Evolutionary conservation across 768 basidiomycete species (phyloP), one percentile per base, ranked within the genome.

Genomic region (Dioszegia crocea): DNA sequence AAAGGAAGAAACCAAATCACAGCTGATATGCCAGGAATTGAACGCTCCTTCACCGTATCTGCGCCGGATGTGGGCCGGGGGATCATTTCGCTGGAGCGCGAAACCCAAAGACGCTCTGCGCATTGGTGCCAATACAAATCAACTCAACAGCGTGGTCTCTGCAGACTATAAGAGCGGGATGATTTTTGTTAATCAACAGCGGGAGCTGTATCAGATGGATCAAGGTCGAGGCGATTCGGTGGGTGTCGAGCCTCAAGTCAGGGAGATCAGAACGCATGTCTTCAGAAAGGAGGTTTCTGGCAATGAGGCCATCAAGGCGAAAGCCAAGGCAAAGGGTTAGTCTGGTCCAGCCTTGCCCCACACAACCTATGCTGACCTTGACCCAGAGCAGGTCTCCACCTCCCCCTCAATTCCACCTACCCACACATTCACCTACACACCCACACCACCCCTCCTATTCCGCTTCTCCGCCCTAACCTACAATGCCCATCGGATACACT

Each of bases 391-490:
- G n/a, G 24, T 29, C 17, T 11, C 36, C 24, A 8, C 29, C 8
- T 1, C 44, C 4, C 40, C 46, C 24, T 12, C 29, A 16, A 8
- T 29, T 27, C 3, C 47, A 16, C 33, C 38, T 33, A 50, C 11
- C 47, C 43, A 33, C 72, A 81, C 83, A 3, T 85, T 88, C 73
- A 80, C 78, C 29, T 89, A 85, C 69, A 83, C 77, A 14, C 89
- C 89, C 2, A 84, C 82, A 24, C 76, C 84, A 33, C 84, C 85
- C 9, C 88, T 86, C 0, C 79, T 91, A 21, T 92, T 92, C 79
- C 84, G 88, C 23, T 92, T 87, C 77, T 91, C 88, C 4, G 88
- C 89, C 19, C 79, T 92, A 23, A 91, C 86, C 64, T 89, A 89
- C 79, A 91, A 92, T 66, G 87, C 84, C 12, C 89, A 92, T 64